Evolutionary conservation across 2,329 filamentous ascomycete species (phyloP).

Genomic region (Thermomyces lanuginosus): DNA sequence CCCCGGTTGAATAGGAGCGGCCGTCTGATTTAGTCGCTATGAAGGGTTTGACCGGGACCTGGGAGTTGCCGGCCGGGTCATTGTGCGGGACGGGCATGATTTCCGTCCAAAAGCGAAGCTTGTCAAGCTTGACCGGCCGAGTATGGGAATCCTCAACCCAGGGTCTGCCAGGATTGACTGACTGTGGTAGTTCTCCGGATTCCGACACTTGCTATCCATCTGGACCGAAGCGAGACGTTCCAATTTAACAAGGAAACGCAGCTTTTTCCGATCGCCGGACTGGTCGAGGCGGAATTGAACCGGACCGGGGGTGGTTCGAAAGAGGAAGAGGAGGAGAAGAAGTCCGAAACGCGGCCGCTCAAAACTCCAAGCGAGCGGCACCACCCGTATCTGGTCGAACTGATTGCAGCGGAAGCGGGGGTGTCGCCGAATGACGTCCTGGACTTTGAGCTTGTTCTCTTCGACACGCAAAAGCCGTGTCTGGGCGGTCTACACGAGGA

Average conservation of each 20-base stretch:
- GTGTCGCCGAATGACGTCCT: slow-evolving; percentile 55
- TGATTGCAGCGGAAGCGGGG: slow-evolving; percentile 66
- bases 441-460: slow-evolving; percentile 94
- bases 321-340: slow-evolving; percentile 25
- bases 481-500: slow-evolving; percentile 84
- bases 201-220: slow-evolving; percentile 83
- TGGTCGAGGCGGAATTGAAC: slow-evolving; percentile 79
- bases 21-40: slow-evolving; percentile 1
- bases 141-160: slow-evolving; percentile 16
- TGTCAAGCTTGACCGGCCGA: slow-evolving; percentile 76
- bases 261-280: slow-evolving; percentile 78
- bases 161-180: neutral
- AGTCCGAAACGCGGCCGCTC: slow-evolving; percentile 54
- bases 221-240: slow-evolving; percentile 73
- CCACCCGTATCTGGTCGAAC: slow-evolving; percentile 69
- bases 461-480: slow-evolving; percentile 81
- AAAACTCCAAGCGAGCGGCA: slow-evolving; percentile 67
- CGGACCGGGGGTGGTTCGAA: slow-evolving; percentile 41
- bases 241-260: slow-evolving; percentile 95
- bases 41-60: slow-evolving; percentile 83
- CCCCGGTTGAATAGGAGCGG: slow-evolving; percentile 1
- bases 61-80: slow-evolving; percentile 71
- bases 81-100: slow-evolving; percentile 58
- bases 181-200: slow-evolving; percentile 52
- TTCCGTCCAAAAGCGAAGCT: slow-evolving; percentile 68